phyloP scores from a whole-genome alignment of 192 early-diverging fungal species.

The Coemansia interrupta region DNA sequence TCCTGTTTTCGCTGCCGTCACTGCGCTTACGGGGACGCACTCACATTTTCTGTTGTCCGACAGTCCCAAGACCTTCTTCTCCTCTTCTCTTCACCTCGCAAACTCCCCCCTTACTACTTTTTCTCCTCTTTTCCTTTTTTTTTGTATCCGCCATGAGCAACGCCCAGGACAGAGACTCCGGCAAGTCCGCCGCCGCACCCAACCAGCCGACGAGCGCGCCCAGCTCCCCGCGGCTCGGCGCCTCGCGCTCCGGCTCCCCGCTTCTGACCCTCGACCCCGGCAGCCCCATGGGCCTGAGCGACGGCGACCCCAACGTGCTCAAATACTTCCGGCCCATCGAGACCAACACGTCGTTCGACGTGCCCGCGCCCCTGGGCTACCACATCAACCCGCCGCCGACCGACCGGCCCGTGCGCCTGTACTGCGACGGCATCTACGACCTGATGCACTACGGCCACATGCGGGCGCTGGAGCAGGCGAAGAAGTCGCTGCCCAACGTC shows the following conservation, averaged over 20 bases:
- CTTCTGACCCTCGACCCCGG: slow-evolving; percentile 26
- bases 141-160: slow-evolving; percentile 9
- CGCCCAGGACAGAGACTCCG: slow-evolving; percentile 2
- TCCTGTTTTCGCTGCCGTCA: too few species aligned
- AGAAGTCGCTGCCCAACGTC: slow-evolving; percentile 72
- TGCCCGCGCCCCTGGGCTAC: slow-evolving; percentile 49
- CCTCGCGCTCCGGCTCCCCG: slow-evolving; percentile 38
- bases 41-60: background rate
- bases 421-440: slow-evolving; percentile 87
- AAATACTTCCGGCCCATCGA: slow-evolving; percentile 39
- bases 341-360: slow-evolving; percentile 32
- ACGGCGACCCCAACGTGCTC: slow-evolving; percentile 39
- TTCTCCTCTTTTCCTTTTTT: slow-evolving; percentile 4
- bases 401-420: slow-evolving; percentile 73
- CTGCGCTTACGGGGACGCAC: too few species aligned
- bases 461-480: slow-evolving; percentile 77
- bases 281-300: slow-evolving; percentile 48
- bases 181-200: background rate
- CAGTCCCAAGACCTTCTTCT: background rate
- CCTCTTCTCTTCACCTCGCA: background rate
- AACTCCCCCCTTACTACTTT: background rate
- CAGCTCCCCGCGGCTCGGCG: slow-evolving; percentile 31
- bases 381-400: slow-evolving; percentile 62
- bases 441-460: slow-evolving; percentile 82
- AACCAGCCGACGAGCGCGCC: slow-evolving; percentile 29